Conservation (phyloP, 2,329 filamentous ascomycete species). For the Xylariaceae sp. region DNA sequence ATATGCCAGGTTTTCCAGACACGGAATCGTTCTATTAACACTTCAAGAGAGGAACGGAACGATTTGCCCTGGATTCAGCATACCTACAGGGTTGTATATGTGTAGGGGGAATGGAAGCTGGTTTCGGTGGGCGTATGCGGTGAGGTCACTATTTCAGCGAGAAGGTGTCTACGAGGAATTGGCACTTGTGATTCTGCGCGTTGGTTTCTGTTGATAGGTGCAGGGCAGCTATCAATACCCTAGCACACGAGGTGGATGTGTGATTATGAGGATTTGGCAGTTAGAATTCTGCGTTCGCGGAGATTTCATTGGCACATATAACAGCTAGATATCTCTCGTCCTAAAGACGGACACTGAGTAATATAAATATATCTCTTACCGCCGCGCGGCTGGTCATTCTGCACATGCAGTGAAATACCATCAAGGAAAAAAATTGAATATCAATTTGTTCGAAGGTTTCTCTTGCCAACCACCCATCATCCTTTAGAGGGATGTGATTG, state of each 20-base stretch:
- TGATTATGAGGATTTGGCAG: neutral
- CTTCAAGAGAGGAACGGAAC: too few species aligned
- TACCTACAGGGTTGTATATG: too few species aligned
- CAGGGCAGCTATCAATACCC: too few species aligned
- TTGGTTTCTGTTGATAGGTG: too few species aligned
- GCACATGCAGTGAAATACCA: neutral
- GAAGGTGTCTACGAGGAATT: too few species aligned
- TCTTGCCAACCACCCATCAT: slow-evolving; percentile 42
- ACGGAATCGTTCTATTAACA: too few species aligned
- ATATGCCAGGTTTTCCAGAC: too few species aligned
- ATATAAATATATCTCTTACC: neutral
- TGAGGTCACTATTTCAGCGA: too few species aligned
- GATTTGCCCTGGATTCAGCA: too few species aligned
- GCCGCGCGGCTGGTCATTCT: neutral
- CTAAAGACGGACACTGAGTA: neutral
- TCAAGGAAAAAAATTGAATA: neutral
- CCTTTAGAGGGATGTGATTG: slow-evolving; percentile 28
- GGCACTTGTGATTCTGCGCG: too few species aligned
- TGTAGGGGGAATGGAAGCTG: too few species aligned
- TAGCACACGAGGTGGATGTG: neutral
- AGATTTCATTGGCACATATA: neutral
- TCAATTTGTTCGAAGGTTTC: slow-evolving; percentile 40
- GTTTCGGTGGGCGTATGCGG: too few species aligned
- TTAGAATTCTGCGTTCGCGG: neutral
- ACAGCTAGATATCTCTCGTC: neutral